A percentile compares a stretch with the other conserved stretches of the same genome.
phyloP scores from a whole-genome alignment of 208 protist species.

The Leishmania mexicana region DNA sequence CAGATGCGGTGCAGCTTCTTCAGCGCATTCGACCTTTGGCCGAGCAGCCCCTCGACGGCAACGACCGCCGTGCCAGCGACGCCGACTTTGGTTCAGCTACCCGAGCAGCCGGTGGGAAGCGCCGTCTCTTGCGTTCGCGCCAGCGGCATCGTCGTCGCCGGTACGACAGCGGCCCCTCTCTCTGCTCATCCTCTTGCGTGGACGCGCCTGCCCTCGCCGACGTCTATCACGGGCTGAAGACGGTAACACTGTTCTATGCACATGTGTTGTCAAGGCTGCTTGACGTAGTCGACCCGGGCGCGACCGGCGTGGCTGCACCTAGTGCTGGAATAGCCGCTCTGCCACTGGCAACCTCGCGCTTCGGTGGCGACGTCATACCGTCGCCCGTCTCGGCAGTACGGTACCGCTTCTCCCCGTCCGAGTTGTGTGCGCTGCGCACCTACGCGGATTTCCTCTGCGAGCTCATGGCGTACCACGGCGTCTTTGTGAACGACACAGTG shows the following conservation, averaged over 20 bases:
- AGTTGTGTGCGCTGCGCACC: conserved; percentile 49
- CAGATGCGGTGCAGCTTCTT: conserved; percentile 15
- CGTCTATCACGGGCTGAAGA: conserved; percentile 13
- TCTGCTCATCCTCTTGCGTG: background rate
- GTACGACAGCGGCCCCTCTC: background rate
- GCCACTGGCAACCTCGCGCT: conserved; percentile 2
- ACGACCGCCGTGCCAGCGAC: background rate
- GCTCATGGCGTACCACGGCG: conserved; percentile 76
- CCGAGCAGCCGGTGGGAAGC: conserved; percentile 3
- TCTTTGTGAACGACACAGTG: conserved; percentile 49
- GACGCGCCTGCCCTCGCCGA: background rate
- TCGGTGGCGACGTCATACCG: background rate
- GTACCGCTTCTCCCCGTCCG: conserved; percentile 16
- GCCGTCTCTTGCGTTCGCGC: background rate
- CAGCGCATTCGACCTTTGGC: background rate
- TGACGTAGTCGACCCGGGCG: conserved; percentile 6
- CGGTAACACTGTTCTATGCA: conserved; percentile 13
- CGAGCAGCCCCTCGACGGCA: background rate
- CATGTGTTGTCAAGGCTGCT: conserved; percentile 18
- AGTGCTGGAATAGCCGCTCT: background rate
- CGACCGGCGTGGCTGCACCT: background rate
- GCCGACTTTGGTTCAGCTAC: background rate
- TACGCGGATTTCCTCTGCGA: conserved; percentile 65
- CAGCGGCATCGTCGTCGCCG: background rate
- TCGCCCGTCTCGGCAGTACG: background rate